Evolutionary conservation across 2,329 filamentous ascomycete genomes (phyloP).

Genomic region (Cordyceps fumosorosea): DNA sequence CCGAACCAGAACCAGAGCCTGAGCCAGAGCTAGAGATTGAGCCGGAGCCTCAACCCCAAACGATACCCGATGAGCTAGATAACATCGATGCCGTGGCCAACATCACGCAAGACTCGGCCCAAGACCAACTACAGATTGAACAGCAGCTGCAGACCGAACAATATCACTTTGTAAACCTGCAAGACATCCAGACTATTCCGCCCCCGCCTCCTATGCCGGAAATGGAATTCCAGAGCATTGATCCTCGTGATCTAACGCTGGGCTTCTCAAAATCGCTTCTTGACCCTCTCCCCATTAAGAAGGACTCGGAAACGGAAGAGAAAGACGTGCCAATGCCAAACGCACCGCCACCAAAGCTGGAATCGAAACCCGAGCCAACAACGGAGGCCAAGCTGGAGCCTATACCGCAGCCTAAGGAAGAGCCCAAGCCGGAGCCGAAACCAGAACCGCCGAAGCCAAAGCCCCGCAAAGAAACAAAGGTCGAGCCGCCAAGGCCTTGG

Average conservation of each 20-base stretch:
- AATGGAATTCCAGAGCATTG: constrained; percentile 19
- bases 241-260: constrained; percentile 11
- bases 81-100: background rate
- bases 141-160: constrained; percentile 6
- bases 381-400: constrained; percentile 14
- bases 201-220: constrained; percentile 22
- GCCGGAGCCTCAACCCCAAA: background rate
- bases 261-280: constrained; percentile 1
- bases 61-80: background rate
- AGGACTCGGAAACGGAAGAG: constrained; percentile 10
- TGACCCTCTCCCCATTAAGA: background rate
- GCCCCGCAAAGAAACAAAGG: constrained; percentile 14
- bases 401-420: constrained; percentile 1
- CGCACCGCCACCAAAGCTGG: constrained; percentile 11
- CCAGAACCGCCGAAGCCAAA: constrained; percentile 12
- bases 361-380: constrained; percentile 14
- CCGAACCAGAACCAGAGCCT: background rate
- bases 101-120: constrained; percentile 10
- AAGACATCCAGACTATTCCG: constrained; percentile 29
- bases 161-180: constrained; percentile 31
- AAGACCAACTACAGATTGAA: constrained; percentile 11
- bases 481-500: constrained; percentile 21
- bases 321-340: constrained; percentile 14
- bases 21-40: background rate
- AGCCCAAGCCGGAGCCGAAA: background rate